Evolutionary conservation across 345 rosid species (phyloP).

Genomic region (Aquilaria malaccensis): DNA sequence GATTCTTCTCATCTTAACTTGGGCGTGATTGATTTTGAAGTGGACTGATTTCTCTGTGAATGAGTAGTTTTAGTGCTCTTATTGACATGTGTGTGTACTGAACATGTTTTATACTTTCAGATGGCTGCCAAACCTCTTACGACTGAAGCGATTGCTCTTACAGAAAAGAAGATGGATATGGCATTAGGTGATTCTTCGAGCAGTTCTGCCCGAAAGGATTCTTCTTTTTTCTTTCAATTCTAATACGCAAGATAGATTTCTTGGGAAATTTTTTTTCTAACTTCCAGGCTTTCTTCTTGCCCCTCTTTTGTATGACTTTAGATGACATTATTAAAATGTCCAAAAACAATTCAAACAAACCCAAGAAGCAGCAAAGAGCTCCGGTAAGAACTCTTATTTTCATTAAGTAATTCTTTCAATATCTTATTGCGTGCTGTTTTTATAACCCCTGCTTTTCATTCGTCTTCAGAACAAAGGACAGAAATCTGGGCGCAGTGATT

Average conservation of each 20-base stretch:
- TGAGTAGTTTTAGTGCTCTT: not conserved
- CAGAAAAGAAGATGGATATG: conserved; percentile 91
- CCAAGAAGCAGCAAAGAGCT: conserved; percentile 45
- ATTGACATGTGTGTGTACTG: not conserved
- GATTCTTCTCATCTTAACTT: not conserved
- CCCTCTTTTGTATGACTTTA: conserved; percentile 12
- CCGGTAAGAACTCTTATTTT: conserved; percentile 31
- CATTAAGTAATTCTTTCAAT: not conserved
- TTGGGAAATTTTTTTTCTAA: not conserved
- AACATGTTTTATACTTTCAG: conserved; percentile 15
- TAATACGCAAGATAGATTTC: no score
- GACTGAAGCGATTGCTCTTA: conserved; percentile 67
- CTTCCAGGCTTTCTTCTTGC: not conserved
- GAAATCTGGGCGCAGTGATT: conserved; percentile 27
- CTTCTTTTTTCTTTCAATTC: not conserved
- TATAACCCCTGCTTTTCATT: not conserved
- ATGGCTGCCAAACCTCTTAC: conserved; percentile 67
- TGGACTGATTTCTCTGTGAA: not conserved
- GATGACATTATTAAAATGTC: conserved; percentile 89
- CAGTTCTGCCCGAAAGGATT: no score
- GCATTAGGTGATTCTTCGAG: conserved; percentile 45
- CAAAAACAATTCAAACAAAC: conserved; percentile 35
- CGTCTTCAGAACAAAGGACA: conserved; percentile 49
- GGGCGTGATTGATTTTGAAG: not conserved
- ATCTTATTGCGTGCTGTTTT: not conserved